Conservation (phyloP, 2,329 filamentous ascomycete species). For the Ciborinia camelliae region DNA sequence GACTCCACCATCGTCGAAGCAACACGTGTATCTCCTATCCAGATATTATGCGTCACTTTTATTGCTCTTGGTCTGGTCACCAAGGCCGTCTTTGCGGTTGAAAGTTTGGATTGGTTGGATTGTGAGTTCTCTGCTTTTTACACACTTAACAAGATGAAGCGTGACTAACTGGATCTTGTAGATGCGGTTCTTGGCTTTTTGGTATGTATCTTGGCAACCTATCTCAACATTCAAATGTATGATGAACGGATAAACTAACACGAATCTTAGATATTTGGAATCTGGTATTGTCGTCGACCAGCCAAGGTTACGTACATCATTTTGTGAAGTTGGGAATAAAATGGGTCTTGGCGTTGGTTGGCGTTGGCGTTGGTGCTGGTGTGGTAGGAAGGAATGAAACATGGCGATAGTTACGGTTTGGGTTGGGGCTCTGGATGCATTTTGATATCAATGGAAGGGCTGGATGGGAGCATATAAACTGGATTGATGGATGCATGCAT, state of each 20-base stretch:
- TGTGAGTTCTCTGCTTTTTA: neutral
- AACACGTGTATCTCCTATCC: neutral
- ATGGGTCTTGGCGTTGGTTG: neutral
- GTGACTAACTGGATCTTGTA: neutral
- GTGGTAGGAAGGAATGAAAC: neutral
- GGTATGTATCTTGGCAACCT: neutral
- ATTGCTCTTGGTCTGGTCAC: neutral
- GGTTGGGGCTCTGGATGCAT: neutral
- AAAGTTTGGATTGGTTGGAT: slow-evolving; percentile 7
- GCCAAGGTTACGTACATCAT: slow-evolving; percentile 8
- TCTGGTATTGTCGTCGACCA: slow-evolving; percentile 13
- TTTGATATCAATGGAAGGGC: neutral
- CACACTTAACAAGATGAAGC: neutral
- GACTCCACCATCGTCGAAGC: neutral
- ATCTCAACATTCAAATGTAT: neutral
- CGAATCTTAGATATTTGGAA: neutral
- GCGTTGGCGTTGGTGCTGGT: neutral
- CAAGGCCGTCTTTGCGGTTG: neutral
- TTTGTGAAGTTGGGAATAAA: neutral
- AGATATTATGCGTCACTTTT: neutral
- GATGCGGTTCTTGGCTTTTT: neutral
- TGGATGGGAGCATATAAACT: neutral
- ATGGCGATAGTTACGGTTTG: neutral
- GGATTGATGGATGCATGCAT: neutral
- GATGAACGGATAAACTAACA: neutral